Conservation (phyloP, 495 filamentous ascomycete genomes). For the Aspergillus olivimuriae region DNA sequence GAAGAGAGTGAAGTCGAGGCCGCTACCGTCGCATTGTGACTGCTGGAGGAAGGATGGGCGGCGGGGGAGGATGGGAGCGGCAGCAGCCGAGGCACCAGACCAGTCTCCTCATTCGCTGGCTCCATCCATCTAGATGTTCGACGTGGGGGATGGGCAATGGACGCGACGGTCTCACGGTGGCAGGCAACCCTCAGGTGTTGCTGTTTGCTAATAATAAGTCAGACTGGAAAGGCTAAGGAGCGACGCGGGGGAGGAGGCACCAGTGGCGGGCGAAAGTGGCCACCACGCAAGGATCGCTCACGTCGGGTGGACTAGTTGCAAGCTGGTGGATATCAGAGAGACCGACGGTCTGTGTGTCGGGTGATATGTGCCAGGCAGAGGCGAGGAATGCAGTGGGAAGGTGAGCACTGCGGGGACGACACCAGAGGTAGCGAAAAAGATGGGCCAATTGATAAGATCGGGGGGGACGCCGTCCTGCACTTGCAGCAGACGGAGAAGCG, state of each 20-base stretch:
- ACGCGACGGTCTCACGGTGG: background rate
- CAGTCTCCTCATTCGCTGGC: constrained; percentile 39
- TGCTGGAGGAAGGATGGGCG: background rate
- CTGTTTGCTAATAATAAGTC: constrained; percentile 15
- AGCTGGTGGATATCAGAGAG: background rate
- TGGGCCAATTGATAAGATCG: constrained; percentile 12
- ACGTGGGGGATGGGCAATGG: constrained; percentile 1
- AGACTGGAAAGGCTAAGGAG: constrained; percentile 9
- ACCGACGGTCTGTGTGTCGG: no score
- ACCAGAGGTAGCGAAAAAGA: background rate
- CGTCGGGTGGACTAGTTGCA: background rate
- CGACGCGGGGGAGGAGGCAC: background rate
- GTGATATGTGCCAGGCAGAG: no score
- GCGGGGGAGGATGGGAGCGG: constrained; percentile 19
- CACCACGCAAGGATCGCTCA: background rate
- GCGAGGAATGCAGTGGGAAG: no score
- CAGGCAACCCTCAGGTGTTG: background rate
- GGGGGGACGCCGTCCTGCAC: background rate
- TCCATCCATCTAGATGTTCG: constrained; percentile 44
- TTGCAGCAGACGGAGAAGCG: background rate
- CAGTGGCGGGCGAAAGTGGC: constrained; percentile 11
- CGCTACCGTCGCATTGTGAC: constrained; percentile 3
- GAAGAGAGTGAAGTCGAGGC: no score
- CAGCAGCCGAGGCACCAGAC: constrained; percentile 24
- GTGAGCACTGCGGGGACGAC: constrained; percentile 1